These are phyloP conservation scores for Amaranthus palmeri DNA, from an alignment of 148 eudicot genomes.

Conservation along the genomic window DNA sequence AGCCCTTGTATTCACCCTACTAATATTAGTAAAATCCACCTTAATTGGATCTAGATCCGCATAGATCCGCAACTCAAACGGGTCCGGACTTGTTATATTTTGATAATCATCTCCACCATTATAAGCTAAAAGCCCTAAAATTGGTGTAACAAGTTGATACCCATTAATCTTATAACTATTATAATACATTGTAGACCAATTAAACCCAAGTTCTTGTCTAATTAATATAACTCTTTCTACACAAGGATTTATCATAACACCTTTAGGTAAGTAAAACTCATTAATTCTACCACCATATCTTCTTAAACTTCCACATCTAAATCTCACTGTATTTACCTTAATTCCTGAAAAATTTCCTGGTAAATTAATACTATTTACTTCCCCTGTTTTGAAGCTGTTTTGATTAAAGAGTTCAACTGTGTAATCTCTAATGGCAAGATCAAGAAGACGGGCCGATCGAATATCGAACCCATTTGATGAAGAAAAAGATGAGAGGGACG, in stretches of 20 bases:
- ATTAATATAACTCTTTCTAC: slow-evolving; percentile 59
- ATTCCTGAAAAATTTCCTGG: slow-evolving; percentile 72
- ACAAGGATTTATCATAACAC: slow-evolving; percentile 59
- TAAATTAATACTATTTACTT: slow-evolving; percentile 34
- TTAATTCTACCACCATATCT: slow-evolving; percentile 64
- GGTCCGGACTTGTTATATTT: slow-evolving; percentile 28
- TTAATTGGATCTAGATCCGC: slow-evolving; percentile 43
- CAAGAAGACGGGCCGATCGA: slow-evolving; percentile 64
- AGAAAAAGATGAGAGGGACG: slow-evolving; percentile 12
- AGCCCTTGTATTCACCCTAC: neutral
- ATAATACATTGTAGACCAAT: slow-evolving; percentile 57
- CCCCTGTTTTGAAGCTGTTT: slow-evolving; percentile 49
- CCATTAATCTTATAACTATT: slow-evolving; percentile 47
- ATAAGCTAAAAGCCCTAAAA: slow-evolving; percentile 73
- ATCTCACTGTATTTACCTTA: slow-evolving; percentile 38
- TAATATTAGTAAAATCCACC: slow-evolving; percentile 48
- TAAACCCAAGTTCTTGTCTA: slow-evolving; percentile 50
- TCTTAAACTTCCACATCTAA: slow-evolving; percentile 75
- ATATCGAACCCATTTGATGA: slow-evolving; percentile 24
- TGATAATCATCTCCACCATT: slow-evolving; percentile 47
- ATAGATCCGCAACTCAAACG: slow-evolving; percentile 56
- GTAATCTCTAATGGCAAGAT: slow-evolving; percentile 71
- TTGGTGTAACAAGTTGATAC: slow-evolving; percentile 66
- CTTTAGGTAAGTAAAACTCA: slow-evolving; percentile 49
- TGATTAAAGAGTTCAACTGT: slow-evolving; percentile 37